Evolutionary conservation across 257 asterid genomes (phyloP).

Genomic region (Paulownia fortunei): DNA sequence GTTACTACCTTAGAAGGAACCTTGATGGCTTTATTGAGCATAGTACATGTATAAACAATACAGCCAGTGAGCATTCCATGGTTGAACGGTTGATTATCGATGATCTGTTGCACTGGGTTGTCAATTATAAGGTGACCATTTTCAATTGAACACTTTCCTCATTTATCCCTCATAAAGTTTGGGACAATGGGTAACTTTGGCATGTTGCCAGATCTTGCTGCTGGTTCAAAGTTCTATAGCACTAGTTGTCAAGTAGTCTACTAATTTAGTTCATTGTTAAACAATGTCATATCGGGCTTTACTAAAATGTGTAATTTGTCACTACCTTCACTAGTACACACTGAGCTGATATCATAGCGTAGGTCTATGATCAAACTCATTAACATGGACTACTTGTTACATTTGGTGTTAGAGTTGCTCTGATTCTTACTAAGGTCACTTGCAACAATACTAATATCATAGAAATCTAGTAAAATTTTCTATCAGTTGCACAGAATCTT

Average conservation of each 20-base stretch:
- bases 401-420: background rate
- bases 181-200: background rate
- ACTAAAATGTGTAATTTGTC: background rate
- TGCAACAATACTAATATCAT: no score
- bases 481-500: background rate
- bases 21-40: conserved; percentile 82
- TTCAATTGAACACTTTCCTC: conserved; percentile 11
- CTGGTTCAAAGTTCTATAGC: background rate
- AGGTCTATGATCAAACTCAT: background rate
- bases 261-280: background rate
- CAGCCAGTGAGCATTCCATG: conserved; percentile 98
- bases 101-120: conserved; percentile 88
- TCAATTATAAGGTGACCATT: conserved; percentile 75
- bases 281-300: background rate
- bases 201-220: background rate
- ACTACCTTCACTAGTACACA: background rate
- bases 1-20: conserved; percentile 91
- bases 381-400: background rate
- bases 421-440: background rate
- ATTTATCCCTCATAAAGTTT: background rate
- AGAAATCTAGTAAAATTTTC: background rate
- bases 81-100: conserved; percentile 89
- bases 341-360: background rate
- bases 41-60: conserved; percentile 88
- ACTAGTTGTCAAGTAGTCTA: background rate